phyloP scores from a whole-genome alignment of 208 protist species.

The Leishmania guyanensis region DNA sequence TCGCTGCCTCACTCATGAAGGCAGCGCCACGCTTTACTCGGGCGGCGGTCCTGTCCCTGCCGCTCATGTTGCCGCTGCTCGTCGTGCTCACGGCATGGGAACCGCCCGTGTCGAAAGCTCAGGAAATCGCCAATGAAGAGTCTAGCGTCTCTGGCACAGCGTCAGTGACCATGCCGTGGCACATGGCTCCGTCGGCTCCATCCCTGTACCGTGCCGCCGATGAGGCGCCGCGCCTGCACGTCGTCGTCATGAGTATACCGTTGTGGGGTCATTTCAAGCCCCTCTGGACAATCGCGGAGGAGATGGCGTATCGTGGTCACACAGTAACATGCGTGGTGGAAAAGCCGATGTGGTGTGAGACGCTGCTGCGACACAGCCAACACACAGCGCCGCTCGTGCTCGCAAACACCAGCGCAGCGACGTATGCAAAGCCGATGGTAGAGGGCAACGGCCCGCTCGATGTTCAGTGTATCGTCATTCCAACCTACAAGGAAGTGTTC shows the following conservation, averaged over 20 bases:
- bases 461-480: constrained; percentile 36
- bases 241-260: constrained; percentile 52
- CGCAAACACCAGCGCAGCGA: not conserved
- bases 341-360: constrained; percentile 43
- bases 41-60: not conserved
- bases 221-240: constrained; percentile 42
- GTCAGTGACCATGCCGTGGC: not conserved
- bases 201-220: constrained; percentile 31
- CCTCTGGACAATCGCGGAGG: constrained; percentile 42
- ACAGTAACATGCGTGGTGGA: constrained; percentile 54
- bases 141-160: not conserved
- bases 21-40: not conserved
- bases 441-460: constrained; percentile 12
- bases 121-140: not conserved
- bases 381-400: constrained; percentile 13
- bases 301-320: constrained; percentile 52
- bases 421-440: not conserved
- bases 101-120: constrained; percentile 1
- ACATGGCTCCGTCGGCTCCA: constrained; percentile 13
- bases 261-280: constrained; percentile 55
- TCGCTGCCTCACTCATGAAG: not conserved
- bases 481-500: constrained; percentile 27
- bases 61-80: not conserved
- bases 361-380: constrained; percentile 13
- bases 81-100: not conserved